Base-by-base conservation (phyloP, 139 green algal genomes). In the Tetradesmus lagerheimii region DNA sequence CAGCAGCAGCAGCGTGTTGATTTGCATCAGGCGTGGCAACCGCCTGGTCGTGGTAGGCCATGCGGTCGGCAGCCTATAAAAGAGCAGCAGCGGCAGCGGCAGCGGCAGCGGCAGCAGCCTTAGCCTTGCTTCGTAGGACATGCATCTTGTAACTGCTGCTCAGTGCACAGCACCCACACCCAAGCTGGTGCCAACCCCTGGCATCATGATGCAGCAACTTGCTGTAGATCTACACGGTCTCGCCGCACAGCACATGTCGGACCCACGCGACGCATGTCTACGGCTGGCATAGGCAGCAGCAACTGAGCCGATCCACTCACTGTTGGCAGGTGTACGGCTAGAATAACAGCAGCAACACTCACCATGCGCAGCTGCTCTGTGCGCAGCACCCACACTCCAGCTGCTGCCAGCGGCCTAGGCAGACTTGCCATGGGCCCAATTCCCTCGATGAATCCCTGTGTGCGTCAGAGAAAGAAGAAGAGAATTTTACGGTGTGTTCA, bases 401-500 rank as follows among this genome's bases (percentile, higher is more conserved):
- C 77, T 57, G 71, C 81, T 9, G 94, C 88, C 31, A 97, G 64
- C 12, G 78, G 91, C 11, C 93, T 90, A 0, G 97, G 97, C 83
- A 98, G 90, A 2, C 43, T 92, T 35, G 93, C 91, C 93, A 98
- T 93, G 4, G 93, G 88, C 2, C 97, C 97, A 15, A 99, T 93
- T 38, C 97, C 97, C 75, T 99, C 96, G 25, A 97, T 96, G 90
- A 98, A 99, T 14, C 93, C 96, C 38, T 98, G n/a, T n/a, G n/a
- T n/a, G n/a, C n/a, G n/a, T n/a, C n/a, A n/a, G n/a, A n/a, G n/a
- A n/a, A n/a, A n/a, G n/a, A n/a, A n/a, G n/a, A n/a, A n/a, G n/a
- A n/a, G n/a, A n/a, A n/a, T n/a, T n/a, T n/a, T n/a, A n/a, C n/a
- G n/a, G n/a, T n/a, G n/a, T n/a, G n/a, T n/a, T n/a, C n/a, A n/a